Conservation (phyloP, 1,139 yeast genomes). For the Pichia cactophila region DNA sequence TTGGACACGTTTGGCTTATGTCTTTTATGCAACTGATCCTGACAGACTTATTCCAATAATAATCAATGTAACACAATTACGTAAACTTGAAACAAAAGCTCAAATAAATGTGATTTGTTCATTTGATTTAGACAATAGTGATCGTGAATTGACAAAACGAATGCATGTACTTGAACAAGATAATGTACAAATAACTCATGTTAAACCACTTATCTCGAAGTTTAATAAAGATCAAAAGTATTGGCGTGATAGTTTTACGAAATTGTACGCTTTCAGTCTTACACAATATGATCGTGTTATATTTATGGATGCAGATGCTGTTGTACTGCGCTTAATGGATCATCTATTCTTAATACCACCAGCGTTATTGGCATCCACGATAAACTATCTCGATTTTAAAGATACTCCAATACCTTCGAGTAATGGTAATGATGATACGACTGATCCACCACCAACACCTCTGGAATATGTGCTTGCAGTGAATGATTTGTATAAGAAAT, state of each 20-base stretch:
- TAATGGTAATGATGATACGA: not conserved
- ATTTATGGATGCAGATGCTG: conserved; percentile 40
- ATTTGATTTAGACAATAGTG: conserved; percentile 3
- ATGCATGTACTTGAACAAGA: not conserved
- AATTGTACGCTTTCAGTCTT: conserved; percentile 44
- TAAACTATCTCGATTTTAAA: conserved; percentile 27
- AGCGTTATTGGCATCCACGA: conserved; percentile 29
- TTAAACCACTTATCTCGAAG: conserved; percentile 5
- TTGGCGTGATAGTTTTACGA: conserved; percentile 51
- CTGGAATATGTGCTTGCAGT: conserved; percentile 16
- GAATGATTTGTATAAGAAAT: conserved; percentile 16
- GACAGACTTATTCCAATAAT: conserved; percentile 38
- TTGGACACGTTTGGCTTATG: conserved; percentile 33
- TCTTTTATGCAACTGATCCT: conserved; percentile 39
- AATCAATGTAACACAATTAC: conserved; percentile 33
- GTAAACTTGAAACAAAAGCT: conserved; percentile 32
- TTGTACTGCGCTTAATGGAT: conserved; percentile 35
- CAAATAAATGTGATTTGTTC: conserved; percentile 32
- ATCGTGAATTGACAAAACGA: not conserved
- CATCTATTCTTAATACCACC: conserved; percentile 42
- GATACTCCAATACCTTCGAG: not conserved
- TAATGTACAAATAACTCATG: not conserved
- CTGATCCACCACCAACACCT: conserved; percentile 14
- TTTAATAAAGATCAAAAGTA: conserved; percentile 11
- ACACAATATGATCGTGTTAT: conserved; percentile 41